Evolutionary conservation across 768 basidiomycete genomes (phyloP).

Genomic region (Thelephora aurantiotincta): DNA sequence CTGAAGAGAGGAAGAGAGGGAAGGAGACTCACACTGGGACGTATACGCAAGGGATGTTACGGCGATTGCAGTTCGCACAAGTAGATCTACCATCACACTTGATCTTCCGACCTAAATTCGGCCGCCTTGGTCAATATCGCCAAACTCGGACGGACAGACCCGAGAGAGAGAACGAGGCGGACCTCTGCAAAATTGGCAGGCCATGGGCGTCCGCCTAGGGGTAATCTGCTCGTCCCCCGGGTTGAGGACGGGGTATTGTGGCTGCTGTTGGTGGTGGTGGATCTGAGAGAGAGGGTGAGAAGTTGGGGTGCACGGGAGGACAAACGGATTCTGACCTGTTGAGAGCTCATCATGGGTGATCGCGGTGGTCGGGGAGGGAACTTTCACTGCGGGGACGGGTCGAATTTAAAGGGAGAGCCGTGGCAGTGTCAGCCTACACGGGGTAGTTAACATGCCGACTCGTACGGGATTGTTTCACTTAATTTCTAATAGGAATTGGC

Average conservation of each 20-base stretch:
- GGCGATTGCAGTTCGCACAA: slow-evolving; percentile 51
- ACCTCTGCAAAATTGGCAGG: slow-evolving; percentile 66
- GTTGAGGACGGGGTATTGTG: background rate
- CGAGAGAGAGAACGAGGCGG: slow-evolving; percentile 6
- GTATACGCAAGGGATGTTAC: slow-evolving; percentile 45
- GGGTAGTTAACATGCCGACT: too few species aligned
- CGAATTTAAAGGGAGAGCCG: too few species aligned
- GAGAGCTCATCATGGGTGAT: too few species aligned
- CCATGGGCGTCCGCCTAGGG: slow-evolving; percentile 47
- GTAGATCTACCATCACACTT: slow-evolving; percentile 63
- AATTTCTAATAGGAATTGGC: too few species aligned
- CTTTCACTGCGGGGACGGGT: too few species aligned
- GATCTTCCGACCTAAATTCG: slow-evolving; percentile 42
- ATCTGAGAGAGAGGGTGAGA: too few species aligned
- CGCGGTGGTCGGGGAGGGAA: too few species aligned
- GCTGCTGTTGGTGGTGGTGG: too few species aligned
- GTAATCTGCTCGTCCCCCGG: slow-evolving; percentile 8
- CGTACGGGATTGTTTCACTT: too few species aligned
- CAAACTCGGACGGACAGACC: background rate
- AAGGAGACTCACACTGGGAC: slow-evolving; percentile 44
- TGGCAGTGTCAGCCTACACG: too few species aligned
- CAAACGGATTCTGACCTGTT: too few species aligned
- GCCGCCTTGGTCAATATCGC: background rate
- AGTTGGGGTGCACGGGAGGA: too few species aligned
- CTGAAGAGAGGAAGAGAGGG: background rate